Evolutionary conservation across 176 grass and related monocot genomes (phyloP), one percentile per base, ranked within the genome.

Genomic region (Juncus effusus): DNA sequence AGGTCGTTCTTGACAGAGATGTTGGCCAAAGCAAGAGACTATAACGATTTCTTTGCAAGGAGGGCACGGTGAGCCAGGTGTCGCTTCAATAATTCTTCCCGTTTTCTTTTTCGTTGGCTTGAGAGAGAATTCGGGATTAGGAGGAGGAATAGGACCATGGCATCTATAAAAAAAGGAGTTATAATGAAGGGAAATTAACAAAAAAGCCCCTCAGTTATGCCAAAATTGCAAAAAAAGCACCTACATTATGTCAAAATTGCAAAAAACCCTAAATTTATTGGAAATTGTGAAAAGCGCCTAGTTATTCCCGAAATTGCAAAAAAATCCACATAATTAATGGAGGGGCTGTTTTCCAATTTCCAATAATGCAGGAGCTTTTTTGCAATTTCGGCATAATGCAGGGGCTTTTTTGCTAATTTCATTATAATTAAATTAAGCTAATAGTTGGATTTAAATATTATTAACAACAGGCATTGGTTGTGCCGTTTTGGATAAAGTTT

Each of bases 41-140:
- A 85, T 63, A 81, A 96, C 80, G 62, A 96, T 70, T 73, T 91
- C 93, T 78, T 88, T 73, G 77, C 93, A 96, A 69, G 82, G 93
- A 59, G 80, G 77, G 47, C 93, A 96, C 5, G 77, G 65, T 65
- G 82, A 88, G 74, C 93, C 93, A 82, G 82, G 82, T 50, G 67
- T 78, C 65, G 60, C 85, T 19, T 96, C 85, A 49, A 91, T 67
- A 54, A 78, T 41, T 65, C 79, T 88, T 77, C 74, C 77, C 58
- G 67, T 70, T 84, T 88, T 88, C 75, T 56, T 91, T 74, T 86
- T 96, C 73, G 58, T 78, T 64, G 93, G 87, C 88, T 91, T 96
- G 45, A 91, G 44, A 51, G 82, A 88, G 67, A 86, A 96, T 19
- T 96, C 93, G 3, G 93, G 79, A 41, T 91, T 96, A 35, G 93